Evolutionary conservation across 2,329 filamentous ascomycete species (phyloP), one percentile per base, ranked within the genome.

Genomic region (Calonectria pseudoturangicola): DNA sequence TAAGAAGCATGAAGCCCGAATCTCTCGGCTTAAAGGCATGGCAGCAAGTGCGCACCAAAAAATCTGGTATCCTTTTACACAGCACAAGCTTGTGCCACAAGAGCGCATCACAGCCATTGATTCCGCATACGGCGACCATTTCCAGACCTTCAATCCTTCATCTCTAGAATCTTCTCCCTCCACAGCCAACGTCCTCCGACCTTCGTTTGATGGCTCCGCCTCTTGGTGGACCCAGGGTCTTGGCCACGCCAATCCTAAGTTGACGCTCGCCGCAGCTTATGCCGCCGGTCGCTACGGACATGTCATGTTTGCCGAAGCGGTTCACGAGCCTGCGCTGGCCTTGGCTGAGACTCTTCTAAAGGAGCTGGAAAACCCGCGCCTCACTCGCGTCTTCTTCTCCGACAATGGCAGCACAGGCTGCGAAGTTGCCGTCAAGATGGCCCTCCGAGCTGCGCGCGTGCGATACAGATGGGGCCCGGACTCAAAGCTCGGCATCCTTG

Each of bases 181-280:
- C 3, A n/a, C 47, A 2, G 8, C 15, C 0, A 64, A 54, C 6
- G 73, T 83, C 0, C 74, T 83, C 0, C 78, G 77, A 1, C 89
- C 94, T 1, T 92, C 93, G 0, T 95, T 97, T 68, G 95, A 97
- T 77, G 95, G 93, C 2, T 97, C 94, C 0, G 94, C 94, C 1
- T 96, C 94, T 0, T 97, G 95, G 95, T 97, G 95, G 95, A 97
- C 95, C 0, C 95, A 97, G 83, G 95, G 95, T 2, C 88, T 97
- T 0, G 95, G 95, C 1, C 95, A 97, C 76, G 93, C 92, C 7
- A 95, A 94, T 77, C 90, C 94, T 0, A 85, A 88, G 0, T 86
- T 97, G 1, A 90, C 94, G 0, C 88, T 97, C 2, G 92, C 93
- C 0, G 94, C 94, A 2, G 93, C 95, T 0, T 93, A 97, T 79